Conservation (phyloP, 75 land plant genomes). For the Sequoiadendron giganteum region DNA sequence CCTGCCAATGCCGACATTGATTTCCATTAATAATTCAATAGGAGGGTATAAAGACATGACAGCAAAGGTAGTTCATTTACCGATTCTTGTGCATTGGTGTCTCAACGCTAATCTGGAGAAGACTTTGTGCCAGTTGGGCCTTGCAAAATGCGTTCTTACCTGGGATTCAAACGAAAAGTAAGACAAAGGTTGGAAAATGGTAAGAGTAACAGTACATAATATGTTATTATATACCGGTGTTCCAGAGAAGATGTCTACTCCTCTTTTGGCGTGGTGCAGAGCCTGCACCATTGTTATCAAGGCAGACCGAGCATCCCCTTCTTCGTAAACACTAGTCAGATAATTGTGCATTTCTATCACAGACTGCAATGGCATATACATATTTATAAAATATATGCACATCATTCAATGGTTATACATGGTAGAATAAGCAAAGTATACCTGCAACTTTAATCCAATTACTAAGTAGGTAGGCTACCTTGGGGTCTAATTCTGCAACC, state of each 20-base stretch:
- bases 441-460: neutral
- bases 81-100: constrained; percentile 37
- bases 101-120: constrained; percentile 33
- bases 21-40: neutral
- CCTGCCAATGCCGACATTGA: constrained; percentile 20
- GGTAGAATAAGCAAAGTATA: neutral
- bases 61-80: constrained; percentile 17
- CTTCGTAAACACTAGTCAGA: constrained; percentile 51
- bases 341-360: constrained; percentile 59
- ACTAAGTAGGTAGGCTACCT: constrained; percentile 8
- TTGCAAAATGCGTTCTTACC: constrained; percentile 53
- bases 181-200: no score
- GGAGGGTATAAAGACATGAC: no score
- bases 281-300: constrained; percentile 47
- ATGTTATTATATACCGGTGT: constrained; percentile 44
- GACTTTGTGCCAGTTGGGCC: constrained; percentile 53
- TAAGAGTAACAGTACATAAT: no score
- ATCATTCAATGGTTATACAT: neutral
- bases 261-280: constrained; percentile 36
- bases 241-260: constrained; percentile 55
- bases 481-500: constrained; percentile 32
- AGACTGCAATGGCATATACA: constrained; percentile 13
- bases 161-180: constrained; percentile 12
- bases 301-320: constrained; percentile 59
- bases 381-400: neutral